Conservation (phyloP, 352 stramenopile genomes). For the Phytophthora pisi region DNA sequence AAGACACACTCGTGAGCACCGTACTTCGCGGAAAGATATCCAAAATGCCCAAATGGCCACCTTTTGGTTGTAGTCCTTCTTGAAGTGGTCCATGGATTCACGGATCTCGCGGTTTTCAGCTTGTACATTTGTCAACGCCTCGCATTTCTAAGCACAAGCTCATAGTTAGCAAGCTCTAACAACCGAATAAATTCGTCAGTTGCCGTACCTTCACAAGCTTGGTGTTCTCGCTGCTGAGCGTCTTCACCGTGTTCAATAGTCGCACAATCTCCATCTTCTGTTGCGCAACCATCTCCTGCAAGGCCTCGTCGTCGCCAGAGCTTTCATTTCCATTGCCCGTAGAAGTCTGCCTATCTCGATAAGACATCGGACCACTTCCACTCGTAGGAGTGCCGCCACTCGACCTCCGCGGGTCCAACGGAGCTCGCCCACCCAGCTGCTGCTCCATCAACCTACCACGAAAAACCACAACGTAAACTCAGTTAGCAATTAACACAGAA, state of each 20-base stretch:
- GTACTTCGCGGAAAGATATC: not conserved
- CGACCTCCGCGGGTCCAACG: conserved; percentile 37
- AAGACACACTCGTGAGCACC: not conserved
- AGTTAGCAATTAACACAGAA: not conserved
- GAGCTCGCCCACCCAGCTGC: conserved; percentile 57
- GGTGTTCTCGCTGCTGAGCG: conserved; percentile 83
- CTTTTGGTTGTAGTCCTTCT: conserved; percentile 89
- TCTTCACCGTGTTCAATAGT: conserved; percentile 84
- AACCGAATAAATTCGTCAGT: not conserved
- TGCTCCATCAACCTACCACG: conserved; percentile 82
- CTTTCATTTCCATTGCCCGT: conserved; percentile 3
- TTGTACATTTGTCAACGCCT: conserved; percentile 72
- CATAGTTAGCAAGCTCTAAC: not conserved
- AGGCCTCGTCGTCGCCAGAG: conserved; percentile 38
- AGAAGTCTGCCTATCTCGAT: conserved; percentile 22
- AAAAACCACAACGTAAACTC: conserved; percentile 2
- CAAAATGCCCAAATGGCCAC: conserved; percentile 30
- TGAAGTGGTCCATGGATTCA: conserved; percentile 86
- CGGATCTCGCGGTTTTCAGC: conserved; percentile 79
- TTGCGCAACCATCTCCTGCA: conserved; percentile 65
- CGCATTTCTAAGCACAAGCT: conserved; percentile 66
- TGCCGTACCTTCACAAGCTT: conserved; percentile 74
- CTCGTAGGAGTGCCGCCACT: conserved; percentile 19
- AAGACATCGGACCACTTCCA: conserved; percentile 13
- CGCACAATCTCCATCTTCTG: conserved; percentile 87